Percentiles rank a stretch among this genome's conserved stretches.
phyloP scores from a whole-genome alignment of 441 rosid genomes.

The Aleurites moluccanus region DNA sequence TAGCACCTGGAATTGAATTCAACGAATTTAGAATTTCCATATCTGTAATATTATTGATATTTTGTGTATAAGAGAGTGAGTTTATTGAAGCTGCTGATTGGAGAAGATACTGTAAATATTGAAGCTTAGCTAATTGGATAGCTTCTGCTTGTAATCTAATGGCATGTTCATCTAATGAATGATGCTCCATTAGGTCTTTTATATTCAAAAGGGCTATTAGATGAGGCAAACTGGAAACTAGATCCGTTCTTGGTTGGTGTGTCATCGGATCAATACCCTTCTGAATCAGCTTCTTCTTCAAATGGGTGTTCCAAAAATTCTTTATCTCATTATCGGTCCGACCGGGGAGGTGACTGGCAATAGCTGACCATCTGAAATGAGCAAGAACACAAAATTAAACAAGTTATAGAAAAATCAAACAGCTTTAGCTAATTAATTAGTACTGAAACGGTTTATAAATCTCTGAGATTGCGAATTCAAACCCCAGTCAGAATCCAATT shows the following conservation, averaged over 20 bases:
- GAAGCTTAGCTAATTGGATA: conserved; percentile 57
- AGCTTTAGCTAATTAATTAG: no score
- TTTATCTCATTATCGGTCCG: conserved; percentile 86
- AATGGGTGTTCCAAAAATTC: conserved; percentile 84
- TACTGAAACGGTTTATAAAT: no score
- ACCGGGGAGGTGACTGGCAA: conserved; percentile 74
- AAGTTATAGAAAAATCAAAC: no score
- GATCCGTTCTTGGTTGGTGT: conserved; percentile 80
- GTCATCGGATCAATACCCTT: conserved; percentile 94
- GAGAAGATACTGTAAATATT: conserved; percentile 50
- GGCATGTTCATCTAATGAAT: conserved; percentile 45
- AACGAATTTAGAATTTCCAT: conserved; percentile 46
- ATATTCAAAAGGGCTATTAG: conserved; percentile 71
- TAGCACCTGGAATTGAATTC: conserved; percentile 34
- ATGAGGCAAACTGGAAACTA: conserved; percentile 68
- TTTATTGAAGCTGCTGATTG: conserved; percentile 43
- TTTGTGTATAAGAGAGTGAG: conserved; percentile 24
- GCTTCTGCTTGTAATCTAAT: conserved; percentile 64
- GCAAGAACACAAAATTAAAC: background rate
- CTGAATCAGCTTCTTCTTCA: conserved; percentile 83
- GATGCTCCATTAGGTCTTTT: conserved; percentile 47
- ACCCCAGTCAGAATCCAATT: no score
- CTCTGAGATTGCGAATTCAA: no score
- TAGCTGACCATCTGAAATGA: conserved; percentile 74
- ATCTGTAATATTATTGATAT: conserved; percentile 41